phyloP scores from a whole-genome alignment of 1,139 yeast species.

The Diutina siamensis region DNA sequence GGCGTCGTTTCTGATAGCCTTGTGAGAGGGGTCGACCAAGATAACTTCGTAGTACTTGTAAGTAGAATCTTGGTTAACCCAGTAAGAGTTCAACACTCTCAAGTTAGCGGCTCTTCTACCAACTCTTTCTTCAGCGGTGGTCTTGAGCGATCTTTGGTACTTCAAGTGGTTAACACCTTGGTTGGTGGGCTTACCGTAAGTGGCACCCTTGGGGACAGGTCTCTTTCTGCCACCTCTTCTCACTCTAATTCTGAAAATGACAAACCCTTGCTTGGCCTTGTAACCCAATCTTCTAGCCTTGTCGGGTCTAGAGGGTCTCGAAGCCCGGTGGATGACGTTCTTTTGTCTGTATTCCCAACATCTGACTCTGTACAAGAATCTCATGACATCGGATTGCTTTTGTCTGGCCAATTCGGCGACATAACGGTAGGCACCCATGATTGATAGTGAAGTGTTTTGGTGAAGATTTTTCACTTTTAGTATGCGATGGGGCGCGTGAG shows the following conservation, averaged over 20 bases:
- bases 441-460: constrained; percentile 8
- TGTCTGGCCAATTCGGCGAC: constrained; percentile 98
- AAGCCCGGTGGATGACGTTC: constrained; percentile 97
- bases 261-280: constrained; percentile 99
- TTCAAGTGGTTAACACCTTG: constrained; percentile 99
- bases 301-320: constrained; percentile 99
- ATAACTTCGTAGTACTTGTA: constrained; percentile 98
- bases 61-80: constrained; percentile 99
- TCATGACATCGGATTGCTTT: constrained; percentile 99
- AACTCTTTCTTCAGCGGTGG: constrained; percentile 99
- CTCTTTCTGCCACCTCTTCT: constrained; percentile 99
- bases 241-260: constrained; percentile 96
- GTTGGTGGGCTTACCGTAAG: constrained; percentile 99
- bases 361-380: constrained; percentile 98
- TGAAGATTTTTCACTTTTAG: constrained; percentile 3
- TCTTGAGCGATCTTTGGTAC: constrained; percentile 96
- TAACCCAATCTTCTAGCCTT: constrained; percentile 99
- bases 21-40: constrained; percentile 94
- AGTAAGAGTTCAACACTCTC: constrained; percentile 99
- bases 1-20: constrained; percentile 98
- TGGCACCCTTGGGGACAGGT: constrained; percentile 99
- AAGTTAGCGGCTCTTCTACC: constrained; percentile 98
- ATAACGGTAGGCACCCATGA: constrained; percentile 99
- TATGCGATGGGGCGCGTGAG: not conserved
- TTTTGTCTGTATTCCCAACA: constrained; percentile 99